Base-by-base conservation (phyloP, 1,139 yeast genomes). In the Debaryomyces nepalensis region DNA sequence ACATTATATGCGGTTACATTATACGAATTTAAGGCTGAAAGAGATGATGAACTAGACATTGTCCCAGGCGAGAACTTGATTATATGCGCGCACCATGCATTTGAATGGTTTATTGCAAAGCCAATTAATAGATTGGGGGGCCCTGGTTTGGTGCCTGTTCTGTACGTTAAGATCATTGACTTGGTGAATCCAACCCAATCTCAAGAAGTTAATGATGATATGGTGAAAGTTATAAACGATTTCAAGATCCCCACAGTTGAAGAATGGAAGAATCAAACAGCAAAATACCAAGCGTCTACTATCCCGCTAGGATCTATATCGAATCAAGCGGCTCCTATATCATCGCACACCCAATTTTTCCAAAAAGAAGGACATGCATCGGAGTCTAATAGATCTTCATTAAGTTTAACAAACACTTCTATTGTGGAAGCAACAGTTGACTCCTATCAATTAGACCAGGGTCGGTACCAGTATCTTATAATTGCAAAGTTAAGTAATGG, bases 71-170 rank as follows among this genome's bases (percentile, higher is more conserved):
- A 93, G 58, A 86, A 88, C 54, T 78, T 93, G 52, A 87, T 90
- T 31, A 82, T 93, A 12, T 93, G 97, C 64, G 99, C 99, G 2
- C 97, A 91, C 64, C 95, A 93, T 58, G 93, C 89, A 46, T 88
- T 77, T 53, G 99, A 93, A 65, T 93, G 99, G 99, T 91, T 90
- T 57, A 95, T 93, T 45, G 98, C 98, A 10, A 93, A 93, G 61
- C 97, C 97, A 5, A 87, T 93, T 41, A 95, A 95, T 48, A 74
- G 97, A 41, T 73, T 93, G 39, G 99, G 99, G 11, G 99, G 98
- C 0, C 98, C 98, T 0, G 99, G 99, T 1, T 73, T 93, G 44
- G 95, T 93, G 9, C 99, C 99, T 0, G 95, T 88, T 3, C 81
- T 89, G 20, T 93, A 87, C 59, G 95, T 93, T 23, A 87, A 88